Conservation (phyloP, 805 yeast genomes). For the Kodamaea neixiangensis region DNA sequence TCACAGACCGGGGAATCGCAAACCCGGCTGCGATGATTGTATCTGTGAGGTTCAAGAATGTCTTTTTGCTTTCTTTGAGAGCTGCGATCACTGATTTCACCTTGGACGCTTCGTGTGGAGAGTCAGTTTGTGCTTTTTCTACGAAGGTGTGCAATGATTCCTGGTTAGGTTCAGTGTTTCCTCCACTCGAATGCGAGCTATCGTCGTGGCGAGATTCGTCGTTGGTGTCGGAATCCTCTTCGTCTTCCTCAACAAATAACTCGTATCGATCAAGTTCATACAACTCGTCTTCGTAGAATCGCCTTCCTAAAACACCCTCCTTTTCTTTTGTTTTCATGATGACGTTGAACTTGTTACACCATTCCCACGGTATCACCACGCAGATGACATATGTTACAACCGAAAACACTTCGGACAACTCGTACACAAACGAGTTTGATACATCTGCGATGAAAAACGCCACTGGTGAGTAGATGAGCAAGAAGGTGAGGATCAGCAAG, state of each 20-base stretch:
- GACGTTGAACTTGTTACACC: slow-evolving; percentile 67
- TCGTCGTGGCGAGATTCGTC: neutral
- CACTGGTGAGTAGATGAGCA: slow-evolving; percentile 61
- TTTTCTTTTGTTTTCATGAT: slow-evolving; percentile 62
- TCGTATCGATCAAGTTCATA: slow-evolving; percentile 43
- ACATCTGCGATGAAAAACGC: slow-evolving; percentile 78
- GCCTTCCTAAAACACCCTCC: slow-evolving; percentile 74
- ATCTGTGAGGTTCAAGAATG: slow-evolving; percentile 50
- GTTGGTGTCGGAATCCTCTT: slow-evolving; percentile 17
- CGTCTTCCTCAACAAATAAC: slow-evolving; percentile 40
- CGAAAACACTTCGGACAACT: slow-evolving; percentile 71
- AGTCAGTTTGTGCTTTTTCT: neutral
- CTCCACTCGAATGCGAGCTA: neutral
- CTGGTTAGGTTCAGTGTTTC: neutral
- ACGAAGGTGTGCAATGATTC: slow-evolving; percentile 7
- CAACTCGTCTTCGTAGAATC: slow-evolving; percentile 68
- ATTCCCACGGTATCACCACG: slow-evolving; percentile 81
- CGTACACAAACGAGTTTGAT: slow-evolving; percentile 72
- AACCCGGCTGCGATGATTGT: slow-evolving; percentile 57
- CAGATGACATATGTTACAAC: slow-evolving; percentile 70
- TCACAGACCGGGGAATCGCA: slow-evolving; percentile 55
- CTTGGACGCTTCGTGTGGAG: neutral
- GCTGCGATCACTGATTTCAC: slow-evolving; percentile 7
- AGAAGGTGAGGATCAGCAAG: slow-evolving; percentile 54
- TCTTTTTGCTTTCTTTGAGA: slow-evolving; percentile 30